Evolutionary conservation across 1,139 yeast genomes (phyloP).

Genomic region (Taphrina populina): DNA sequence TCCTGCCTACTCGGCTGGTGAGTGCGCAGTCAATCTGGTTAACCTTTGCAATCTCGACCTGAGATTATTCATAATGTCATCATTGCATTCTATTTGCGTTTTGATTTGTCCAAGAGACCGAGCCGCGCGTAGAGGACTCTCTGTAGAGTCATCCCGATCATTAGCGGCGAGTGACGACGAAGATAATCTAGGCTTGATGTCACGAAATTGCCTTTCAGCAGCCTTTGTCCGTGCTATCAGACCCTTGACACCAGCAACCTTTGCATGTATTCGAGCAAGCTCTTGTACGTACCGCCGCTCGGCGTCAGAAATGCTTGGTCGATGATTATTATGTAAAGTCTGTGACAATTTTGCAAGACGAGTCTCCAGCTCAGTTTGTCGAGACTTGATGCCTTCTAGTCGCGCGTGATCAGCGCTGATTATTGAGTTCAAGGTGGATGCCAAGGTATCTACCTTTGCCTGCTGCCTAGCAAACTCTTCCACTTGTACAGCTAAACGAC

Average conservation of each 20-base stretch:
- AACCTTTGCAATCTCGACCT: not conserved
- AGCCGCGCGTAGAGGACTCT: constrained; percentile 19
- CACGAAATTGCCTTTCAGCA: constrained; percentile 4
- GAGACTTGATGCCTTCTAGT: constrained; percentile 39
- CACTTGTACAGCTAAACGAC: constrained; percentile 28
- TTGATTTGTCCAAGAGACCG: constrained; percentile 6
- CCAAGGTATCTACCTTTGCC: constrained; percentile 21
- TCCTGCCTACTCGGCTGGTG: too few relatives aligned
- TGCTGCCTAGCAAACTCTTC: constrained; percentile 27
- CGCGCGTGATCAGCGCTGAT: constrained; percentile 9
- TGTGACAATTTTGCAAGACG: constrained; percentile 45
- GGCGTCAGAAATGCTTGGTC: constrained; percentile 46
- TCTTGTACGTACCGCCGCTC: constrained; percentile 53
- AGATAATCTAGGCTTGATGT: not conserved
- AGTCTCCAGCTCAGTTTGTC: constrained; percentile 44
- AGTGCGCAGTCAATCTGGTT: not conserved
- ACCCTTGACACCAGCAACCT: constrained; percentile 24
- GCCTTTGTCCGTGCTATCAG: constrained; percentile 1
- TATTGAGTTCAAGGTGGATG: not conserved
- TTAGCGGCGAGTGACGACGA: not conserved
- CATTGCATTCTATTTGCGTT: constrained; percentile 11
- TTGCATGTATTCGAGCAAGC: constrained; percentile 43
- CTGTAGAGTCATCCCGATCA: not conserved
- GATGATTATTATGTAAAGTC: constrained; percentile 41
- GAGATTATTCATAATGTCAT: constrained; percentile 3